Evolutionary conservation across 768 basidiomycete genomes (phyloP).

Genomic region (Astraeus odoratus): DNA sequence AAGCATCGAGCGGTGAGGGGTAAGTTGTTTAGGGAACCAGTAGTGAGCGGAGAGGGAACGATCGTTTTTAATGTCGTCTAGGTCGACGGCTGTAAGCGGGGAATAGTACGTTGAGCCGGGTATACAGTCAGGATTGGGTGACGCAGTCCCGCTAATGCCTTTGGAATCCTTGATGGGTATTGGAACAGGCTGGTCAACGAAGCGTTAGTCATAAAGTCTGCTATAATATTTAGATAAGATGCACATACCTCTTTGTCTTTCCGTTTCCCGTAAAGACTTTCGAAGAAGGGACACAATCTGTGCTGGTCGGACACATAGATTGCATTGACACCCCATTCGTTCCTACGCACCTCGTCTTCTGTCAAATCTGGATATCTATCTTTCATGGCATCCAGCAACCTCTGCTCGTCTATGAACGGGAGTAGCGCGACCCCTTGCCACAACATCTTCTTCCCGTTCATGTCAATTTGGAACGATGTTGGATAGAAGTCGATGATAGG

Average conservation of each 20-base stretch:
- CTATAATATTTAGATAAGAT: slow-evolving; percentile 3
- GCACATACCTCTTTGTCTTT: slow-evolving; percentile 63
- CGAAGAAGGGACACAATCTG: slow-evolving; percentile 80
- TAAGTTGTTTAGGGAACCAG: slow-evolving; percentile 81
- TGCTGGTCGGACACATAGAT: slow-evolving; percentile 83
- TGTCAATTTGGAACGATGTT: slow-evolving; percentile 86
- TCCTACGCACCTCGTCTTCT: slow-evolving; percentile 78
- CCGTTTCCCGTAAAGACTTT: slow-evolving; percentile 84
- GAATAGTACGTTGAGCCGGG: slow-evolving; percentile 88
- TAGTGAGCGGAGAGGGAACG: slow-evolving; percentile 82
- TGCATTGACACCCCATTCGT: slow-evolving; percentile 77
- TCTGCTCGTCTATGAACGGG: slow-evolving; percentile 87
- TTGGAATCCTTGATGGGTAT: slow-evolving; percentile 64
- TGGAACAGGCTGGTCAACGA: slow-evolving; percentile 52
- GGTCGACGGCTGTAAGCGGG: slow-evolving; percentile 51
- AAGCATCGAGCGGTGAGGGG: slow-evolving; percentile 79
- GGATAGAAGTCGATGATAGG: slow-evolving; percentile 98
- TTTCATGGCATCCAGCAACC: slow-evolving; percentile 81
- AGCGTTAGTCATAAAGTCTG: slow-evolving; percentile 7
- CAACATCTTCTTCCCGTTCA: slow-evolving; percentile 99
- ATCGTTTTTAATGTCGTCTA: slow-evolving; percentile 83
- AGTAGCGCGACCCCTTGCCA: slow-evolving; percentile 98
- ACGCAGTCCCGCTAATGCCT: slow-evolving; percentile 73
- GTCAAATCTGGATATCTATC: slow-evolving; percentile 55
- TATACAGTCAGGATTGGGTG: slow-evolving; percentile 82